Evolutionary conservation across 805 yeast species (phyloP).

Genomic region (Lipomyces sp.): DNA sequence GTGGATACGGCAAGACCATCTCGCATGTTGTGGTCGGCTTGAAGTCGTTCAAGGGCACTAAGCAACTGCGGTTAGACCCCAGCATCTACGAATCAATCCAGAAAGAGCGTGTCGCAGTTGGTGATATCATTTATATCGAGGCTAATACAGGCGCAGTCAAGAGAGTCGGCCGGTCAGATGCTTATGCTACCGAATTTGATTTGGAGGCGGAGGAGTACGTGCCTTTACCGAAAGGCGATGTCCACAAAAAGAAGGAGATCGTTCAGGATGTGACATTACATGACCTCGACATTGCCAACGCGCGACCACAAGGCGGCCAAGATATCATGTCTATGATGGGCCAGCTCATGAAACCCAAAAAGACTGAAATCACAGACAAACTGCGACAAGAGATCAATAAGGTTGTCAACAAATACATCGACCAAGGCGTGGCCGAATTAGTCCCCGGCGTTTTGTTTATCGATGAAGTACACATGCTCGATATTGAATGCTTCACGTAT

Average conservation of each 20-base stretch:
- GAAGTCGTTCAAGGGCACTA: conserved; percentile 93
- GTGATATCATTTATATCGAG: conserved; percentile 96
- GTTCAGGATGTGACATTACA: conserved; percentile 97
- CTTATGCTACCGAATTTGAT: conserved; percentile 97
- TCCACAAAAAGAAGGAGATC: conserved; percentile 95
- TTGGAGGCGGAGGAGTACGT: conserved; percentile 98
- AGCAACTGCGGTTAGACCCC: conserved; percentile 97
- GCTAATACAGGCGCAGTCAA: conserved; percentile 97
- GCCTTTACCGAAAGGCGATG: conserved; percentile 98
- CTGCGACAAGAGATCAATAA: conserved; percentile 91
- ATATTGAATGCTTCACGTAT: conserved; percentile 94
- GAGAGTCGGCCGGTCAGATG: conserved; percentile 97
- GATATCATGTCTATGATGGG: conserved; percentile 97
- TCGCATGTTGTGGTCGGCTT: conserved; percentile 92
- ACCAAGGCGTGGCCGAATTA: conserved; percentile 96
- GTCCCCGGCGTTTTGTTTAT: conserved; percentile 97
- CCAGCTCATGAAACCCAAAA: conserved; percentile 91
- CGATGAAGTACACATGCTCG: conserved; percentile 98
- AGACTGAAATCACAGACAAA: conserved; percentile 96
- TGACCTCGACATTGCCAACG: conserved; percentile 94
- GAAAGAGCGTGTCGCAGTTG: conserved; percentile 90
- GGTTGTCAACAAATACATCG: conserved; percentile 93
- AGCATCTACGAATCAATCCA: conserved; percentile 95
- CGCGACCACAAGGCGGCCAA: conserved; percentile 96
- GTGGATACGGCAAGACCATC: conserved; percentile 97